Evolutionary conservation across 116 monocot genomes (phyloP), one percentile per base, ranked within the genome.

Genomic region (Phalaenopsis hybrid): DNA sequence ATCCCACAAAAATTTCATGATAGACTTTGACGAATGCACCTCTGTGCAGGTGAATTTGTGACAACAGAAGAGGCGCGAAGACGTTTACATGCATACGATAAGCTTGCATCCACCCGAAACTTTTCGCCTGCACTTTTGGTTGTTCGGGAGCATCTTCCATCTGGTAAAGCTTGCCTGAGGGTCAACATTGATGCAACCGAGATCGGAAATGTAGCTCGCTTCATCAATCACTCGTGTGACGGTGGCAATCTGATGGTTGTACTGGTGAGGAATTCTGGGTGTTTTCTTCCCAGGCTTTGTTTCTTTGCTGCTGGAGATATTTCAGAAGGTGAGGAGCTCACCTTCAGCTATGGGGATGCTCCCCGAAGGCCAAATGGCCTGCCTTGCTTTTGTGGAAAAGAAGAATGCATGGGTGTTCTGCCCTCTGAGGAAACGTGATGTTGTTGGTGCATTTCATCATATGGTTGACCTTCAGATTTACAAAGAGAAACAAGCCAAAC

Each of bases 161-260:
- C 94, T 44, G 91, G 93, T 8, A 91, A 85, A 85, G 87, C 91
- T 17, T 94, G 97, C 69, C 63, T 97, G 44, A 90, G 97, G 75
- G 81, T 92, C 15, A 97, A 97, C 73, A 91, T 97, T 25, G 94
- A 97, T 78, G 93, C 97, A 15, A 97, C 94, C 9, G 87, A 77
- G 75, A 49, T 90, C 23, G 97, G 97, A 63, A 97, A 94, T 78
- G 83, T 86, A 3, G 93, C 92, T 34, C 90, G 94, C 5, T 97
- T 97, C 81, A 90, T 97, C 57, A 97, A 97, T 57, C 97, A 97
- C 77, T 94, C 92, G 2, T 97, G 94, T 52, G 93, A 91, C 79
- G 97, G 94, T 51, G 97, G 94, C 20, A 97, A 97, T 80, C 78
- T 97, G 69, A 70, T 37, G 6, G 10, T 84, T 12, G 68, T 90